These are phyloP conservation scores for Aspergillus leporis DNA, from an alignment of 495 filamentous ascomycete species.

Conservation along the genomic window DNA sequence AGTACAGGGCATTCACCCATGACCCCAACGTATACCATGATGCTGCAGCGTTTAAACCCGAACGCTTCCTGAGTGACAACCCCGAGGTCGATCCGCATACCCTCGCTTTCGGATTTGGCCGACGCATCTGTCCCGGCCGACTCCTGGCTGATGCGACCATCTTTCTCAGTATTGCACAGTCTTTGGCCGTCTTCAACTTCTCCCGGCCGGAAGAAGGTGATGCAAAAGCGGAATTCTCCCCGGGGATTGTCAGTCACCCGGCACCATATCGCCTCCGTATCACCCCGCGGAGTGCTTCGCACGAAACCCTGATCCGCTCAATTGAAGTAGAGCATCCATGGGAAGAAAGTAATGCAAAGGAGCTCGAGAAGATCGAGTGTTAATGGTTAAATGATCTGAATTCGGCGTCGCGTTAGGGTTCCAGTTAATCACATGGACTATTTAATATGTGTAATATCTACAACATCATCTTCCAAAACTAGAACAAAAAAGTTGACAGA, in stretches of 20 bases:
- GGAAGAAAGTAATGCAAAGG: constrained; percentile 41
- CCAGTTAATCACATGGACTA: no score
- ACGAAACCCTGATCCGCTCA: constrained; percentile 34
- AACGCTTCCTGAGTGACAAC: constrained; percentile 31
- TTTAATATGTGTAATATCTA: no score
- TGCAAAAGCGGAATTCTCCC: constrained; percentile 26
- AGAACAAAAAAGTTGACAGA: no score
- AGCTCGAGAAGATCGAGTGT: neutral
- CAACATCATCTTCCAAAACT: no score
- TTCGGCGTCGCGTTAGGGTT: neutral
- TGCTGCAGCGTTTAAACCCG: constrained; percentile 28
- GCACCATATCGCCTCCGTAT: constrained; percentile 34
- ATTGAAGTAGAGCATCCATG: constrained; percentile 46
- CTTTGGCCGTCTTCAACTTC: constrained; percentile 56
- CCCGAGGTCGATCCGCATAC: constrained; percentile 27
- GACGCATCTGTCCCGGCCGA: constrained; percentile 59
- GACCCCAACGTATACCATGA: constrained; percentile 17
- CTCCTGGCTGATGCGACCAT: constrained; percentile 57
- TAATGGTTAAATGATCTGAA: neutral
- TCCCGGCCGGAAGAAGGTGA: constrained; percentile 22
- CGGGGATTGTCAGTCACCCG: constrained; percentile 44
- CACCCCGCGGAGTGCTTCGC: constrained; percentile 29
- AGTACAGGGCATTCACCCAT: constrained; percentile 20
- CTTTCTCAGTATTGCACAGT: constrained; percentile 47
- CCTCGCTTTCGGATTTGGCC: constrained; percentile 56